Percentiles rank a stretch among this genome's conserved stretches.
phyloP scores from a whole-genome alignment of 495 filamentous ascomycete species.

The Neurospora sp. region DNA sequence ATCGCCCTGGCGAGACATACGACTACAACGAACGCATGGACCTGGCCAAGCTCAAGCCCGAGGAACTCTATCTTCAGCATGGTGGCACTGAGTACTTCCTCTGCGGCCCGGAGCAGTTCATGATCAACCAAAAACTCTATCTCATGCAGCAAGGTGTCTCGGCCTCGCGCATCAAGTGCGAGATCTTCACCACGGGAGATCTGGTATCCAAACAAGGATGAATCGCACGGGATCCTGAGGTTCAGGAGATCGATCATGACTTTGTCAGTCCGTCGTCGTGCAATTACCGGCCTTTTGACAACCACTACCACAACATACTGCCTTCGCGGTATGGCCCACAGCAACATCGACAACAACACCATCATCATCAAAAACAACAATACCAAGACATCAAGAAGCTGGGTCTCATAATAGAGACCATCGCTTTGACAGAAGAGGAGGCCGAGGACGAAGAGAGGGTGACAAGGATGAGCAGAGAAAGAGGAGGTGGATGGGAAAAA shows the following conservation, averaged over 20 bases:
- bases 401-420: not conserved
- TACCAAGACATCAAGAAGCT: not conserved
- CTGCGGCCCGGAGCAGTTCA: conserved; percentile 61
- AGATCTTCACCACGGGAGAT: conserved; percentile 58
- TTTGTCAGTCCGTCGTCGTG: not conserved
- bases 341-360: not conserved
- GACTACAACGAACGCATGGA: conserved; percentile 45
- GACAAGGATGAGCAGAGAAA: not conserved
- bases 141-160: conserved; percentile 43
- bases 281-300: not conserved
- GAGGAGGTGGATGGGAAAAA: not conserved
- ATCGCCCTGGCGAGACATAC: conserved; percentile 46
- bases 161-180: conserved; percentile 48
- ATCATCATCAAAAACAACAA: not conserved
- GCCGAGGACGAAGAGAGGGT: not conserved
- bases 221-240: not conserved
- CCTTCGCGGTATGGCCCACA: not conserved
- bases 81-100: conserved; percentile 52
- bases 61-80: conserved; percentile 44
- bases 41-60: conserved; percentile 39
- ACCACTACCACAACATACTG: not conserved
- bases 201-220: conserved; percentile 13
- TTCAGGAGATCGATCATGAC: not conserved
- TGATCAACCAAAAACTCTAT: conserved; percentile 43
- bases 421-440: not conserved